Conservation (phyloP, 2,329 filamentous ascomycete species). For the Lachnellula cervina region DNA sequence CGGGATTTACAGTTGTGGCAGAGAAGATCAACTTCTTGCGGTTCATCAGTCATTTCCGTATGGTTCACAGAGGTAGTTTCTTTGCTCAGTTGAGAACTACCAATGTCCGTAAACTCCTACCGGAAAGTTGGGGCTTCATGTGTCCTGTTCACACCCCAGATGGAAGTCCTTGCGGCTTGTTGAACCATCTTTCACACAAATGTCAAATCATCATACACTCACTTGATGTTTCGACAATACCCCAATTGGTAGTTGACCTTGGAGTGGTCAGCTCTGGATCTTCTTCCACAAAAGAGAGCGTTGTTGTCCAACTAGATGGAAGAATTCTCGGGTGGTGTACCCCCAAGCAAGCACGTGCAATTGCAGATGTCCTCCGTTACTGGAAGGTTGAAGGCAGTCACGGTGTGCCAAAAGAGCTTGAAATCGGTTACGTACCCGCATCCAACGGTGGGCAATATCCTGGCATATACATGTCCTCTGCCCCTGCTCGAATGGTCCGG, state of each 20-base stretch:
- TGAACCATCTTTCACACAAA: slow-evolving; percentile 94
- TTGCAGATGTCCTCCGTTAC: slow-evolving; percentile 81
- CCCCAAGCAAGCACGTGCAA: slow-evolving; percentile 72
- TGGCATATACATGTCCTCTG: slow-evolving; percentile 88
- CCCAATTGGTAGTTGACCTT: slow-evolving; percentile 69
- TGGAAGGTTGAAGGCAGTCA: slow-evolving; percentile 93
- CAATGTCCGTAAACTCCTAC: slow-evolving; percentile 88
- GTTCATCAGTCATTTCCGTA: slow-evolving; percentile 98
- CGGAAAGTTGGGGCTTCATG: slow-evolving; percentile 96
- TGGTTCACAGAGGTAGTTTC: slow-evolving; percentile 98
- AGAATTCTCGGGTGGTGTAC: slow-evolving; percentile 86
- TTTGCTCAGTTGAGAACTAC: slow-evolving; percentile 97
- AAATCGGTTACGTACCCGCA: slow-evolving; percentile 86
- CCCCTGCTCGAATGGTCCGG: slow-evolving; percentile 79
- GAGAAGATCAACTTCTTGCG: slow-evolving; percentile 99
- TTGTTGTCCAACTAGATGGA: slow-evolving; percentile 87
- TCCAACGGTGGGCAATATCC: slow-evolving; percentile 93
- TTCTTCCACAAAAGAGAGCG: slow-evolving; percentile 74
- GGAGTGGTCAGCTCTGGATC: slow-evolving; percentile 73
- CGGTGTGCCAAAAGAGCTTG: slow-evolving; percentile 74
- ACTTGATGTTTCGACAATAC: slow-evolving; percentile 70
- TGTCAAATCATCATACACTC: slow-evolving; percentile 79
- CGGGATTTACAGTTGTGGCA: slow-evolving; percentile 92
- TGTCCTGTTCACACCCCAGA: slow-evolving; percentile 97
- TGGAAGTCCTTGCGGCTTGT: slow-evolving; percentile 86